These are phyloP conservation scores for Trichosporon asahii DNA, from an alignment of 1,284 basidiomycete genomes.

Conservation along the genomic window DNA sequence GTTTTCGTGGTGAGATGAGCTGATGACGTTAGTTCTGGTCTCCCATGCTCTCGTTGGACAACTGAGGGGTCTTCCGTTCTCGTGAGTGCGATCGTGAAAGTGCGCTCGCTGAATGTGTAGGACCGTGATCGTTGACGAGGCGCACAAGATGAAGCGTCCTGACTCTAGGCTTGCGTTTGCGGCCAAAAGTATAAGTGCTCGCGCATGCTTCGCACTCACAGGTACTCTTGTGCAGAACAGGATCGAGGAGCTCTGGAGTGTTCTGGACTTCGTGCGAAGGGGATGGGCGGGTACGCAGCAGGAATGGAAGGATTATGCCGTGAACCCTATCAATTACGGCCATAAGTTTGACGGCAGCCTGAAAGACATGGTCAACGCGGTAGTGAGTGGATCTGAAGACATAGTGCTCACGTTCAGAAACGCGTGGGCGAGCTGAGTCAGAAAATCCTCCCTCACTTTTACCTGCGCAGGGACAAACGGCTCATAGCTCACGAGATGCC, in stretches of 20 bases:
- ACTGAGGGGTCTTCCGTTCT: slow-evolving; percentile 40
- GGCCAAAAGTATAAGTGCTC: slow-evolving; percentile 47
- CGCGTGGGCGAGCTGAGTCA: slow-evolving; percentile 34
- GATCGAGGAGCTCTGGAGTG: slow-evolving; percentile 55
- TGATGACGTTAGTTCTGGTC: slow-evolving; percentile 32
- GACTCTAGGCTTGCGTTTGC: slow-evolving; percentile 44
- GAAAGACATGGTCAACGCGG: slow-evolving; percentile 41
- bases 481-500: slow-evolving; percentile 54
- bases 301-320: slow-evolving; percentile 48
- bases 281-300: slow-evolving; percentile 47
- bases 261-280: slow-evolving; percentile 51
- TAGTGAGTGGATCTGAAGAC: slow-evolving; percentile 32
- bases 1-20: not conserved
- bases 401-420: slow-evolving; percentile 8
- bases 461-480: slow-evolving; percentile 54
- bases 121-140: slow-evolving; percentile 48
- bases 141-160: slow-evolving; percentile 47
- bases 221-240: slow-evolving; percentile 54
- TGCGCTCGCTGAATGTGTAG: slow-evolving; percentile 17
- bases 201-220: slow-evolving; percentile 39
- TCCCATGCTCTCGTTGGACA: slow-evolving; percentile 38
- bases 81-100: slow-evolving; percentile 33
- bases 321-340: slow-evolving; percentile 49
- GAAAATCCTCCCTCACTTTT: slow-evolving; percentile 53
- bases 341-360: slow-evolving; percentile 50